These are phyloP conservation scores for Sugiyamaella paludigena DNA, from an alignment of 1,139 yeast species.

Conservation along the genomic window DNA sequence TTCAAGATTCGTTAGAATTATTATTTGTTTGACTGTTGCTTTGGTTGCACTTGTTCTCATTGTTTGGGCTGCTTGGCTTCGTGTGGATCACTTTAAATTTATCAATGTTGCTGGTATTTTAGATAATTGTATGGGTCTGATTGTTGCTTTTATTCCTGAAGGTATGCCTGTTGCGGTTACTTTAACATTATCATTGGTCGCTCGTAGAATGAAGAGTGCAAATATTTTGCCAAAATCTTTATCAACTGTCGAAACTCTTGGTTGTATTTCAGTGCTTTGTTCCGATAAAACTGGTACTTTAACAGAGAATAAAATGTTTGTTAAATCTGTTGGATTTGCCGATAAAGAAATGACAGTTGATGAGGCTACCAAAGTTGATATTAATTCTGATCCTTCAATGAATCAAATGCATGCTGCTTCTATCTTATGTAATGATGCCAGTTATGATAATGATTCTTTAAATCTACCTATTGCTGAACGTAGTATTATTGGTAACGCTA, in stretches of 20 bases:
- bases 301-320: slow-evolving; percentile 52
- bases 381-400: slow-evolving; percentile 14
- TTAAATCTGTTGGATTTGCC: slow-evolving; percentile 42
- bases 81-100: slow-evolving; percentile 45
- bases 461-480: slow-evolving; percentile 31
- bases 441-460: slow-evolving; percentile 30
- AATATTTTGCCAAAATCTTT: slow-evolving; percentile 51
- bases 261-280: slow-evolving; percentile 51
- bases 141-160: slow-evolving; percentile 55
- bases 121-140: slow-evolving; percentile 41
- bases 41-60: slow-evolving; percentile 45
- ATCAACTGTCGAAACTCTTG: slow-evolving; percentile 69
- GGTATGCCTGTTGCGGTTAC: slow-evolving; percentile 57
- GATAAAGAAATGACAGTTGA: slow-evolving; percentile 20
- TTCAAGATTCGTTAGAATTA: slow-evolving; percentile 45
- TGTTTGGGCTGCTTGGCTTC: slow-evolving; percentile 49
- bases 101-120: slow-evolving; percentile 44
- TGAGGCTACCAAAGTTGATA: slow-evolving; percentile 22
- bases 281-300: slow-evolving; percentile 57
- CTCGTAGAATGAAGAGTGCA: slow-evolving; percentile 47
- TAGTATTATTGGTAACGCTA: slow-evolving; percentile 47
- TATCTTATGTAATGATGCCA: slow-evolving; percentile 45
- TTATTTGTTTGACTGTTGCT: slow-evolving; percentile 42
- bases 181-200: slow-evolving; percentile 50
- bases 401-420: slow-evolving; percentile 19